Base-by-base conservation (phyloP, 2,329 filamentous ascomycete species). In the Calonectria hawksworthii region DNA sequence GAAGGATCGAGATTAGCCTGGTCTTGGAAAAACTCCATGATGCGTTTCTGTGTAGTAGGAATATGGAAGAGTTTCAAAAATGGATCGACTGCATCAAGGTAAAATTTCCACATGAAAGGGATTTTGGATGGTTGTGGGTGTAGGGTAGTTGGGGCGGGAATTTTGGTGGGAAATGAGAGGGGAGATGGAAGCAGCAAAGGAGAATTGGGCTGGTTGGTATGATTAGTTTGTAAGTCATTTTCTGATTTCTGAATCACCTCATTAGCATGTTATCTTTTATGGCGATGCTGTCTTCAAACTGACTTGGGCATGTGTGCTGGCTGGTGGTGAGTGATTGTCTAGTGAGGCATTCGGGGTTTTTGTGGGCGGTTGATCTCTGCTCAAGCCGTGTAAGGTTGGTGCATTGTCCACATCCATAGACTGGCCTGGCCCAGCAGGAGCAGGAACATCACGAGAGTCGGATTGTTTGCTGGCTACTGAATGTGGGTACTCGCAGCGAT, bases 61-160 rank as follows among this genome's bases (percentile, higher is more conserved):
- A 72, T 10, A 51, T 78, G 76, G 26, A 76, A 72, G 7, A 76
- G 32, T 44, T 76, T 76, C 21, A 78, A 26, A 16, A 78, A 59
- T 4, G 75, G 75, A 38, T 78, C 66, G 8, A 78, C 67, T 5
- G 66, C 72, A 23, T 74, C 73, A 16, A 78, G 67, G 66, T 75
- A 76, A 18, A 34, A 68, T 23, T 76, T 54, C 76, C 76, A 77
- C 8, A 76, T 59, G 23, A 68, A 56, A 10, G 52, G 16, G 14
- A 77, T 69, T 7, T 3, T 34, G 23, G 61, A 23, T 18, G 69
- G 30, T 32, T 52, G 26, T 2, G 75, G 74, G 23, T 74, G 71
- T 59, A 59, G 32, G 8, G 44, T 47, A 47, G 50, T 21, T 21
- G 56, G 63, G 28, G 56, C 14, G 2, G 56, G 10, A 5, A 38